A percentile compares a stretch with the other conserved stretches of the same genome.
Evolutionary conservation across 768 basidiomycete genomes (phyloP).

Genomic region (Russula compacta): DNA sequence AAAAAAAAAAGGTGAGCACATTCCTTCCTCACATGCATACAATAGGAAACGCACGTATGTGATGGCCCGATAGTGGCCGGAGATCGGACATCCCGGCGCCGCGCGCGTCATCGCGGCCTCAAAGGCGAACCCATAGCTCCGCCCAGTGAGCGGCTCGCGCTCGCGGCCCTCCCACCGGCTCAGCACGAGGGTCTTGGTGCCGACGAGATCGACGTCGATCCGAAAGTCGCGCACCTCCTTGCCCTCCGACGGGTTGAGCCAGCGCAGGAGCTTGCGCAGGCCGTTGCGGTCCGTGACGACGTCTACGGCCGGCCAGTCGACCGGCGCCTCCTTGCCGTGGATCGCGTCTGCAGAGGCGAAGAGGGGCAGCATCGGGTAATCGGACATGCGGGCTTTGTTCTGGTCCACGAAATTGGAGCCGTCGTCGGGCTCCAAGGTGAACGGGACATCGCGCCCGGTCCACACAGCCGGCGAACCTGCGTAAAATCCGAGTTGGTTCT

Average conservation of each 20-base stretch:
- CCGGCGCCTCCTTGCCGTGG: conserved; percentile 18
- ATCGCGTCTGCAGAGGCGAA: conserved; percentile 46
- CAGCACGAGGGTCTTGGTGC: conserved; percentile 48
- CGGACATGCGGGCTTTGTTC: conserved; percentile 39
- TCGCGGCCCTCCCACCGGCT: conserved; percentile 46
- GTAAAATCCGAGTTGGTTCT: background rate
- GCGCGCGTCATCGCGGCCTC: conserved; percentile 45
- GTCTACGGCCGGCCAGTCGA: conserved; percentile 34
- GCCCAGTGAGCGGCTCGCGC: conserved; percentile 23
- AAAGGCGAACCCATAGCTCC: conserved; percentile 52
- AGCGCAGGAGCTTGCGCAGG: conserved; percentile 53
- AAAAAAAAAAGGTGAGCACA: background rate
- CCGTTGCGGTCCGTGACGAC: conserved; percentile 57
- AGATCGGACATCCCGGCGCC: conserved; percentile 39
- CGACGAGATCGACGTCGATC: conserved; percentile 59
- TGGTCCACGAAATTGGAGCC: conserved; percentile 47
- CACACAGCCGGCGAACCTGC: conserved; percentile 54
- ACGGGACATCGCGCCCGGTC: conserved; percentile 41
- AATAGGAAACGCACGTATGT: conserved; percentile 42
- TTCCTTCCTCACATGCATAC: background rate
- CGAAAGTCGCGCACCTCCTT: conserved; percentile 45
- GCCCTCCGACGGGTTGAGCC: conserved; percentile 29
- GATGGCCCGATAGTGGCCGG: conserved; percentile 55
- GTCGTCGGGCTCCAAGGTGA: conserved; percentile 44
- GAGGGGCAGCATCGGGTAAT: conserved; percentile 42